These are phyloP conservation scores for Pseudodiploospora longispora DNA, from an alignment of 2,329 filamentous ascomycete species.

Conservation along the genomic window DNA sequence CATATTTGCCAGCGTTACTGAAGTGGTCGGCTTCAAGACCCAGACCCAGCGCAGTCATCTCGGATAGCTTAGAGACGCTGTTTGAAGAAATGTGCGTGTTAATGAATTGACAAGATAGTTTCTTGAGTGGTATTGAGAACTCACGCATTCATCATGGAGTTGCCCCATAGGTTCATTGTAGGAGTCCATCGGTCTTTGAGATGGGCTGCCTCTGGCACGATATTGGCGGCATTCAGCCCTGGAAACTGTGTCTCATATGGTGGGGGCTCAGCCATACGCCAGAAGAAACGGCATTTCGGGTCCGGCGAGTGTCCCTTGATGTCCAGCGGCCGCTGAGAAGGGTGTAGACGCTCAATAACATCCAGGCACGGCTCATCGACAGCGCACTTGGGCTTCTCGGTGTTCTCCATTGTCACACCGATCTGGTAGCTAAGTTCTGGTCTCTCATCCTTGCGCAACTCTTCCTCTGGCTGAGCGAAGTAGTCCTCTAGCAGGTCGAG, in stretches of 20 bases:
- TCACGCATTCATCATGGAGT: slow-evolving; percentile 52
- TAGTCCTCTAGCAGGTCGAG: slow-evolving; percentile 58
- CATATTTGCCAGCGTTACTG: slow-evolving; percentile 46
- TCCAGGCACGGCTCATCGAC: slow-evolving; percentile 53
- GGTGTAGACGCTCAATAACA: slow-evolving; percentile 46
- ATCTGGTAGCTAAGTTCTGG: slow-evolving; percentile 53
- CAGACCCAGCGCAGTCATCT: slow-evolving; percentile 51
- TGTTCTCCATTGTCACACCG: slow-evolving; percentile 55
- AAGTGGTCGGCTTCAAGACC: slow-evolving; percentile 46
- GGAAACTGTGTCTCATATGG: slow-evolving; percentile 49
- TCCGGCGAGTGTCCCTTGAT: slow-evolving; percentile 49
- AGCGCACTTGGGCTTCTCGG: slow-evolving; percentile 55
- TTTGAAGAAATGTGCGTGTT: not conserved
- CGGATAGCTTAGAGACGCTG: slow-evolving; percentile 47
- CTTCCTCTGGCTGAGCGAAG: slow-evolving; percentile 47
- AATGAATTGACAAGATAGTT: not conserved
- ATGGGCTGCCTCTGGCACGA: slow-evolving; percentile 40
- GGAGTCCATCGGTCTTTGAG: slow-evolving; percentile 45
- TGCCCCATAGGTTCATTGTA: slow-evolving; percentile 50
- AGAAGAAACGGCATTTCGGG: slow-evolving; percentile 57
- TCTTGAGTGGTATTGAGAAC: not conserved
- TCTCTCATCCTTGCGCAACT: slow-evolving; percentile 43
- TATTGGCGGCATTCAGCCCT: slow-evolving; percentile 45
- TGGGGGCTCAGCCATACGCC: slow-evolving; percentile 47
- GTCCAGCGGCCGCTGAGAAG: slow-evolving; percentile 49